Evolutionary conservation across 2,329 filamentous ascomycete genomes (phyloP), one percentile per base, ranked within the genome.

Genomic region (Venturiaceae sp.): DNA sequence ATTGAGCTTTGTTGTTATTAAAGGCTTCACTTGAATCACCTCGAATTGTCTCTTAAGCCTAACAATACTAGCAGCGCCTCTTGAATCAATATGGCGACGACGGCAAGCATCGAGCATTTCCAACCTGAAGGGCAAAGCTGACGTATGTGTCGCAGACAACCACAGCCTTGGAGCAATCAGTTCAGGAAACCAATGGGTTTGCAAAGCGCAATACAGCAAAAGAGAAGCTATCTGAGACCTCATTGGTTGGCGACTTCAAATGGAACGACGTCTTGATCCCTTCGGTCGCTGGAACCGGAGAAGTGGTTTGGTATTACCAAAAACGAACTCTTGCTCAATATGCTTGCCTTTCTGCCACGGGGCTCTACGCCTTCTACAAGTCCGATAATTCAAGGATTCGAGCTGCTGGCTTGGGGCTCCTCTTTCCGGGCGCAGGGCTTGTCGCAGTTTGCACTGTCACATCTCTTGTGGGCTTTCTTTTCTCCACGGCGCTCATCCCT

Each of bases 381-480:
- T 57, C 55, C 23, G 36, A 53, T 4, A 57, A 57, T 36, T 16
- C 30, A 9, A 5, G 55, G 3, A 19, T 57, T 21, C 55, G 55
- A 33, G 55, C 36, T 14, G 55, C 55, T 14, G 55, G 39, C 11
- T 39, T 57, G 5, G 32, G 30, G 3, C 26, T 36, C 16, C 39
- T 57, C 39, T 57, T 57, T 19, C 55, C 55, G n/a, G 55, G 55
- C 11, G 55, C 55, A 21, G 55, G 55, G 9, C 36, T 57, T n/a
- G 13, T 57, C 4, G 39, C 37, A 13, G 55, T 30, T 19, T 32
- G n/a, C 16, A 41, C 30, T 30, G 23, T 57, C 53, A 13, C 19
- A 9, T 21, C 16, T 23, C 4, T 52, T 23, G 26, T 57, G n/a
- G 46, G 39, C 26, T 52, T 57, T 16, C 5, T 57, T 9, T 21